Percentiles rank a stretch among this genome's conserved stretches.
Conservation (phyloP, 768 basidiomycete species). For the Myochromella boudieri region DNA sequence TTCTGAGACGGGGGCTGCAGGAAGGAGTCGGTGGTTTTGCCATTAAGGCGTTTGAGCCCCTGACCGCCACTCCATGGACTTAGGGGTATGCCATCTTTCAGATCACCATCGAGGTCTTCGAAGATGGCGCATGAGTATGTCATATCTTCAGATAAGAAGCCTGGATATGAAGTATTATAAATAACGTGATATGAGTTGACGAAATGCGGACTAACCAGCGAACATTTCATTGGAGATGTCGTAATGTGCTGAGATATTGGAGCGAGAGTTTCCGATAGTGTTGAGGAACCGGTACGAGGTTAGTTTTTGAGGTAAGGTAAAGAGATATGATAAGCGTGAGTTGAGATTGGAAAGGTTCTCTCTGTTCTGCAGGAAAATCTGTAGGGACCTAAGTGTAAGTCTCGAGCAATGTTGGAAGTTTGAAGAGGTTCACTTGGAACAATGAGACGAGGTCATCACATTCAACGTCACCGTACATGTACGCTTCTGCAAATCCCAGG, state of each 20-base stretch:
- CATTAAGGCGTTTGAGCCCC: conserved; percentile 26
- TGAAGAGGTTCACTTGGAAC: conserved; percentile 48
- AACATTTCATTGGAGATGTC: conserved; percentile 82
- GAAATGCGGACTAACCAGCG: conserved; percentile 35
- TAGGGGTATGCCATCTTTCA: conserved; percentile 29
- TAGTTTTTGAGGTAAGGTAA: conserved; percentile 51
- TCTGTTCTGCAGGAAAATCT: conserved; percentile 67
- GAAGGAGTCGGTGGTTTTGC: conserved; percentile 8
- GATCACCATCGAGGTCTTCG: conserved; percentile 59
- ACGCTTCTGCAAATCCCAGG: conserved; percentile 74
- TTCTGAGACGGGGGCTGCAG: conserved; percentile 17
- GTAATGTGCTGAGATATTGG: conserved; percentile 76
- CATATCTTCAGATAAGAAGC: conserved; percentile 69
- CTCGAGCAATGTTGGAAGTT: neutral
- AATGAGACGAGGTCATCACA: conserved; percentile 63
- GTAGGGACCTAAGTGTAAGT: neutral
- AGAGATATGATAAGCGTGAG: conserved; percentile 51
- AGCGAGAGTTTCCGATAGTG: conserved; percentile 61
- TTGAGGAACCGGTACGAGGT: conserved; percentile 65
- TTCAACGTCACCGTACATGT: conserved; percentile 77
- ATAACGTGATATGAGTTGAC: neutral
- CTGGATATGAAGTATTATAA: conserved; percentile 22
- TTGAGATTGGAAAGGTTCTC: conserved; percentile 48
- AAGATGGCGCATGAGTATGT: conserved; percentile 78
- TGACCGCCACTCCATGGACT: conserved; percentile 37